These are phyloP conservation scores for Quercus parvula DNA, from an alignment of 306 rosid species.

Conservation along the genomic window DNA sequence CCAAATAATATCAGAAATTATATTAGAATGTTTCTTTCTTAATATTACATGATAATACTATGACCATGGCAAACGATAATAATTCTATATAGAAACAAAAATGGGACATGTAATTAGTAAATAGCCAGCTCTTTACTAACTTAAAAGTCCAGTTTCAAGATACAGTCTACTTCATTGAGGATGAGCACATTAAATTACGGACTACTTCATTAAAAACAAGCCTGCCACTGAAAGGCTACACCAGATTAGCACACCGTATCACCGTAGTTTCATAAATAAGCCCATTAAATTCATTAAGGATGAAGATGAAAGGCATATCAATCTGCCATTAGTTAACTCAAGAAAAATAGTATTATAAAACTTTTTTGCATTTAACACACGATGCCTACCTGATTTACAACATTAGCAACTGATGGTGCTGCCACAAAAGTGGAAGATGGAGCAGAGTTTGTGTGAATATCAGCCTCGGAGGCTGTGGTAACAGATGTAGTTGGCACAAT, in stretches of 20 bases:
- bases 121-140: background rate
- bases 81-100: background rate
- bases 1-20: background rate
- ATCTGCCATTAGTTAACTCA: background rate
- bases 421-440: conserved; percentile 46
- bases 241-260: background rate
- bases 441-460: conserved; percentile 29
- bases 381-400: conserved; percentile 55
- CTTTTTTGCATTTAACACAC: conserved; percentile 1
- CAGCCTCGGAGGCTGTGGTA: conserved; percentile 38
- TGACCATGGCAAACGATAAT: background rate
- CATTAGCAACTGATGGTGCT: conserved; percentile 41
- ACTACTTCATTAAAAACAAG: background rate
- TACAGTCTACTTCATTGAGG: too few species aligned
- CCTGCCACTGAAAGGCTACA: background rate
- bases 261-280: background rate
- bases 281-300: background rate
- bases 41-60: background rate
- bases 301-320: background rate
- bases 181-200: background rate
- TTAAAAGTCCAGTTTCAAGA: background rate
- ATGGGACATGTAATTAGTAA: background rate
- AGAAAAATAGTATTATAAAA: background rate
- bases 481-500: conserved; percentile 57
- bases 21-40: background rate